A percentile compares a stretch with the other conserved stretches of the same genome.
Conservation (phyloP, 139 green algal genomes). For the Prasinococcaceae sp. region DNA sequence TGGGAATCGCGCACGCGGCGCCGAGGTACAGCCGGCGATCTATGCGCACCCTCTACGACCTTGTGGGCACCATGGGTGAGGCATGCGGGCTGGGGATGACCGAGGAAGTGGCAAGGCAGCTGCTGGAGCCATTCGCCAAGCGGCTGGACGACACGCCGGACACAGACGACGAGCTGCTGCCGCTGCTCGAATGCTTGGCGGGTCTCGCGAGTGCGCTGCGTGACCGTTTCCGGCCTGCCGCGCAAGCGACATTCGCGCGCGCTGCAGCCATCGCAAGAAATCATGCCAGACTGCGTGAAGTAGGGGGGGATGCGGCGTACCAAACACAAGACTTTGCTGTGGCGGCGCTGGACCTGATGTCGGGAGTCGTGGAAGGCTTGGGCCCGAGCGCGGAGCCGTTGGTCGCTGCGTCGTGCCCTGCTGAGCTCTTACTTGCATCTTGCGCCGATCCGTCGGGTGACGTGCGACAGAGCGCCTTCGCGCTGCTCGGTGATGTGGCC, state of each 20-base stretch:
- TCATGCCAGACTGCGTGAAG: too few relatives aligned
- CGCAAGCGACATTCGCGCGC: too few relatives aligned
- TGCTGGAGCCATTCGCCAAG: conserved; percentile 33
- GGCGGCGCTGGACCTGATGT: conserved; percentile 60
- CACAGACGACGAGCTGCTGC: conserved; percentile 50
- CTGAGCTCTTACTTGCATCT: neutral
- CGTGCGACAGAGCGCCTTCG: conserved; percentile 78
- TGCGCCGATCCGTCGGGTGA: conserved; percentile 19
- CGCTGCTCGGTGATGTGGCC: conserved; percentile 78
- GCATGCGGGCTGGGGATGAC: conserved; percentile 16
- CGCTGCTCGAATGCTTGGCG: conserved; percentile 83
- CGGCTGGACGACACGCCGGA: conserved; percentile 34
- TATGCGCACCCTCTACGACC: conserved; percentile 75
- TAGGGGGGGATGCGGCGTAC: too few relatives aligned
- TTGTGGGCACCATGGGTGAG: conserved; percentile 49
- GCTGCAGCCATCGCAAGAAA: too few relatives aligned
- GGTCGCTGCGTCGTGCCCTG: conserved; percentile 23
- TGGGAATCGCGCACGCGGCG: too few relatives aligned
- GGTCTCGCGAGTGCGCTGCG: too few relatives aligned
- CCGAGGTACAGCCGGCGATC: too few relatives aligned
- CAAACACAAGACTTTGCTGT: conserved; percentile 37
- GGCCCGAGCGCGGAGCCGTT: conserved; percentile 46
- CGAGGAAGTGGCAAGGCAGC: conserved; percentile 19
- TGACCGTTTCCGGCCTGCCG: too few relatives aligned
- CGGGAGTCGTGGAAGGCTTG: conserved; percentile 57